Evolutionary conservation across 805 yeast genomes (phyloP), one percentile per base, ranked within the genome.

Genomic region (Schwanniomyces pseudopolymorphus): DNA sequence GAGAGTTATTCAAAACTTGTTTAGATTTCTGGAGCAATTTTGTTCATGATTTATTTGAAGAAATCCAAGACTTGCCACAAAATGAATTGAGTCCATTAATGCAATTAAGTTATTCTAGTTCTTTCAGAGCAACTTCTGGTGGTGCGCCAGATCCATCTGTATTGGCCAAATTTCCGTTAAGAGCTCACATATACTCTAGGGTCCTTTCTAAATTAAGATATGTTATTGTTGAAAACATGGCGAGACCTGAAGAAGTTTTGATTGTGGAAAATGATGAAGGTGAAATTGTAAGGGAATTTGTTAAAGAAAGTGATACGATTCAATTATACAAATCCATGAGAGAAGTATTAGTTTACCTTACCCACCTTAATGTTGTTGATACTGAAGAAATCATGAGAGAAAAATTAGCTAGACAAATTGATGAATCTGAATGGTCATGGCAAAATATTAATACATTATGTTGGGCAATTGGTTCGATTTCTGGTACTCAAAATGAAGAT

Each of bases 401-500:
- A 48, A 94, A 94, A 69, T 78, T 94, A 55, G 88, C 94, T 13
- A 81, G 87, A 59, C 99, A 94, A 72, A 84, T 92, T 44, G 98
- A 94, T 67, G 98, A 95, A 38, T 78, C 88, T 46, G 99, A 94
- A 72, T 94, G 99, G 99, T 91, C 97, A 24, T 94, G 99, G 98
- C 95, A 90, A 65, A 92, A 92, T 63, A 86, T 94, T 59, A 94
- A 94, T 67, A 94, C 98, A 2, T 72, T 94, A 54, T 94, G 98
- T 75, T 94, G 99, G 99, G 99, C 99, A 9, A 94, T 94, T 66
- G 99, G 99, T 52, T 92, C 98, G 13, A 94, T 94, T 49, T 89
- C 97, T 2, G 98, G 99, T 63, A 88, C 99, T 1, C 94, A 94
- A 99, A 90, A 88, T 63, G 98, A 94, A 71, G 96, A 90, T 56